These are phyloP conservation scores for Chloroidium sp. DNA, from an alignment of 163 green algal species.

Conservation along the genomic window DNA sequence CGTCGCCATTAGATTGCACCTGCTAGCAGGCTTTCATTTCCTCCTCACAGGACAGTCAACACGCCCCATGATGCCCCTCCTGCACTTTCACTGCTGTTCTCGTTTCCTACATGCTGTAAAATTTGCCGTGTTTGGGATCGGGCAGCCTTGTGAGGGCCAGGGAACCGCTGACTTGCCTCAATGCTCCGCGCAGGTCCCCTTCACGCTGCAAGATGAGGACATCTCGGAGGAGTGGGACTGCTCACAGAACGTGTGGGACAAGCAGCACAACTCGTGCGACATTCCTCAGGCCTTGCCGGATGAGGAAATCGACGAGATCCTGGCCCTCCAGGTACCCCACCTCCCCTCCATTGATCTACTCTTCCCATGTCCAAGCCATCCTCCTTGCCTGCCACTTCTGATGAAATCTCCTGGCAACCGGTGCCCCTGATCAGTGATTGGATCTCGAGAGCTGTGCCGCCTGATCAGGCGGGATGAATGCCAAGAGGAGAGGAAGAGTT, in stretches of 20 bases:
- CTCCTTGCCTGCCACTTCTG: no score
- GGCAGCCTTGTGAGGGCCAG: not conserved
- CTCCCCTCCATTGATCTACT: no score
- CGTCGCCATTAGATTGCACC: not conserved
- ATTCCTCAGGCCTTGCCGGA: slow-evolving; percentile 57
- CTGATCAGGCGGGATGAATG: no score
- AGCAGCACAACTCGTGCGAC: slow-evolving; percentile 37
- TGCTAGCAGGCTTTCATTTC: not conserved
- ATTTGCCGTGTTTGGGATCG: no score
- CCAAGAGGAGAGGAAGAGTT: no score
- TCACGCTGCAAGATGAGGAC: slow-evolving; percentile 53
- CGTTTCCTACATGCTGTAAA: no score
- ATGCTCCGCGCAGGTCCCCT: slow-evolving; percentile 50
- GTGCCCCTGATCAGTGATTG: no score
- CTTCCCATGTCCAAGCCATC: not conserved
- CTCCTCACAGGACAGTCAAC: not conserved
- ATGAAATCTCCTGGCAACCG: no score
- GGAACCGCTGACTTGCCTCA: no score
- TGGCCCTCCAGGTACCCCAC: slow-evolving; percentile 41
- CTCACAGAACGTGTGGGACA: slow-evolving; percentile 65
- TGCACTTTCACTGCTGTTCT: no score
- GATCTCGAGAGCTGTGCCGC: no score
- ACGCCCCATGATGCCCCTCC: not conserved
- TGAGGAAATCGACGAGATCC: slow-evolving; percentile 69
- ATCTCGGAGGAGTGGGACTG: slow-evolving; percentile 70